These are phyloP conservation scores for Fusarium marasasianum DNA, from an alignment of 2,329 filamentous ascomycete species.

Conservation along the genomic window DNA sequence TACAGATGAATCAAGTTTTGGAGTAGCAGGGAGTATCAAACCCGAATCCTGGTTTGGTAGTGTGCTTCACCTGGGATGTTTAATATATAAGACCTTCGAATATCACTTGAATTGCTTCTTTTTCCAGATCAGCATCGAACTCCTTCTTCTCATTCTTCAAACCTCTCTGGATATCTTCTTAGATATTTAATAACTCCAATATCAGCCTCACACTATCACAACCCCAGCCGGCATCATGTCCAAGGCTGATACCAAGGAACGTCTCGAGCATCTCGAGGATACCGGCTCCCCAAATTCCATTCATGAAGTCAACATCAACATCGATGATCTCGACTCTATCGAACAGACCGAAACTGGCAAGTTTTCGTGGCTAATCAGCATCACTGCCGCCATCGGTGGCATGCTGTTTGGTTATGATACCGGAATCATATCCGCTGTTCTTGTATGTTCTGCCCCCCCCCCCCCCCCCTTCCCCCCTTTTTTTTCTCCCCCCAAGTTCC, in stretches of 20 bases:
- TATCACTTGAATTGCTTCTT: constrained; percentile 6
- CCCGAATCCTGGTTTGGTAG: constrained; percentile 3
- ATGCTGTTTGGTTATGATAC: constrained; percentile 51
- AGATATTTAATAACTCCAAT: neutral
- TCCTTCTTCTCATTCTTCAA: neutral
- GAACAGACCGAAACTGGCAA: constrained; percentile 39
- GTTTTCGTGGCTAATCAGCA: constrained; percentile 40
- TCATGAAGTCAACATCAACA: constrained; percentile 29
- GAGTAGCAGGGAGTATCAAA: neutral
- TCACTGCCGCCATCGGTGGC: constrained; percentile 48
- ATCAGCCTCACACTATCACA: neutral
- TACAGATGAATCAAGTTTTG: neutral
- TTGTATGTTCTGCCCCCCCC: constrained; percentile 5
- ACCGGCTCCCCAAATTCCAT: constrained; percentile 17
- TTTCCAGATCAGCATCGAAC: constrained; percentile 15
- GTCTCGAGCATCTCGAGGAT: constrained; percentile 36
- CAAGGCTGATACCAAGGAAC: constrained; percentile 31
- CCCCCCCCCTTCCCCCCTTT: too few species aligned
- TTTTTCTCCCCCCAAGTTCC: too few species aligned
- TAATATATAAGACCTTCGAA: constrained; percentile 32
- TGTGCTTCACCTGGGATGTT: constrained; percentile 18
- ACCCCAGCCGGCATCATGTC: constrained; percentile 26
- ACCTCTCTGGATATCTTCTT: neutral
- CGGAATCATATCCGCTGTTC: constrained; percentile 51
- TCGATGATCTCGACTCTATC: constrained; percentile 40